Conservation (phyloP, 768 basidiomycete species). For the Lactarius akahatsu region DNA sequence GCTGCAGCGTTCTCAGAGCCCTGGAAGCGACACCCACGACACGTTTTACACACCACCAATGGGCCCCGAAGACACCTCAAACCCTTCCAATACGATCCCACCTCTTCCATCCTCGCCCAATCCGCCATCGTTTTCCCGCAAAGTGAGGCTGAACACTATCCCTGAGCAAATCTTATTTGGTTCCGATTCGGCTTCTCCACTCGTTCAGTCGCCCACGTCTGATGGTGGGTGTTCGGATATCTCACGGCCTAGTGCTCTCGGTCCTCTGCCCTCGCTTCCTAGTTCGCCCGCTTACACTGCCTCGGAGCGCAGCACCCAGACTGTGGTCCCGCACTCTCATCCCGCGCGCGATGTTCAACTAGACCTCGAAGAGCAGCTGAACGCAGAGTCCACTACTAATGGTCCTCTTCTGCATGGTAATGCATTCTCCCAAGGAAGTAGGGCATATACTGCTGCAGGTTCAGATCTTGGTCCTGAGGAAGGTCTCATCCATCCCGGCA, state of each 20-base stretch:
- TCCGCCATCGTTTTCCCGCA: neutral
- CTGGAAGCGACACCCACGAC: neutral
- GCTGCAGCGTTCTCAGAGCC: neutral
- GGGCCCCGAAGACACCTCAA: neutral
- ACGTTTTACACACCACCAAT: conserved; percentile 5
- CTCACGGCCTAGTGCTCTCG: conserved; percentile 9
- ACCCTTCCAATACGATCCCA: neutral
- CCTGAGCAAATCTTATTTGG: neutral
- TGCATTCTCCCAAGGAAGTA: neutral
- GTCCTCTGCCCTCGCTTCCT: conserved; percentile 9
- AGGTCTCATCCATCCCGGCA: neutral
- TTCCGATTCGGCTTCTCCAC: neutral
- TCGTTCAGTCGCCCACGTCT: conserved; percentile 11
- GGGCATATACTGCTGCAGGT: neutral
- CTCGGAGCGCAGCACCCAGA: conserved; percentile 1
- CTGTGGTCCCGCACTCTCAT: conserved; percentile 4
- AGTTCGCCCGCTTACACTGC: neutral
- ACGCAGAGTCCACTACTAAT: neutral
- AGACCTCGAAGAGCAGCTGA: neutral
- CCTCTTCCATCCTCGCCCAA: neutral
- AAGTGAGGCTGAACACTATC: neutral
- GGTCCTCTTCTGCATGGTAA: neutral
- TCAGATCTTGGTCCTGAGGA: neutral
- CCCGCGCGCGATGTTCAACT: neutral
- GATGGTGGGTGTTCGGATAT: neutral